Conservation (phyloP, 768 basidiomycete species). For the Rhodotorula paludigena region DNA sequence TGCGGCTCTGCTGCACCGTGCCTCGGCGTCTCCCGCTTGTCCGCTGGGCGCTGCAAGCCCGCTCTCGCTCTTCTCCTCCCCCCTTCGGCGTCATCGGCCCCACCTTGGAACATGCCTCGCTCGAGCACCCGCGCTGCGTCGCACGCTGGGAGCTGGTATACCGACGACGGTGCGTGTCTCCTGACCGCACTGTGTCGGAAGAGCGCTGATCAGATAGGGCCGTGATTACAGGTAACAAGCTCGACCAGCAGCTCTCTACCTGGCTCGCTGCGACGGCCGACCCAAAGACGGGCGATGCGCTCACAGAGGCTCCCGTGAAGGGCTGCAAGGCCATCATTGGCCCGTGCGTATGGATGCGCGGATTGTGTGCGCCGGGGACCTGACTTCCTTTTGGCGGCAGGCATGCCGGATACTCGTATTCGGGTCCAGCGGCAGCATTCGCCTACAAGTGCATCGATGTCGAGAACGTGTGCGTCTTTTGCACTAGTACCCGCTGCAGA, state of each 20-base stretch:
- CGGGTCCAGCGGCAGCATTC: slow-evolving; percentile 90
- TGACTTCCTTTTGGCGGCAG: slow-evolving; percentile 49
- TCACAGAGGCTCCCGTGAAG: slow-evolving; percentile 53
- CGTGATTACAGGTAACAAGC: slow-evolving; percentile 52
- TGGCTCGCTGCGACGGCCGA: slow-evolving; percentile 57
- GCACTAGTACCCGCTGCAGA: too few relatives aligned
- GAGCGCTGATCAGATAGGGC: not conserved
- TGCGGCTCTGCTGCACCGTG: too few relatives aligned
- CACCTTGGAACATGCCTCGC: not conserved
- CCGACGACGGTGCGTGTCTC: slow-evolving; percentile 55
- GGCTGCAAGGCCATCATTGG: slow-evolving; percentile 85
- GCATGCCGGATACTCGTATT: slow-evolving; percentile 94
- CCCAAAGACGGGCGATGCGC: slow-evolving; percentile 45
- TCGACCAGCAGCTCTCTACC: slow-evolving; percentile 59
- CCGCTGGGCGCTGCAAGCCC: not conserved
- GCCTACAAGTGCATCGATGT: slow-evolving; percentile 86
- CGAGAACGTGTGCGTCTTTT: slow-evolving; percentile 59
- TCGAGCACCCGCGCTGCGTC: slow-evolving; percentile 52
- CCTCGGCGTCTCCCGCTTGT: too few relatives aligned
- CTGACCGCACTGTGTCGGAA: slow-evolving; percentile 8
- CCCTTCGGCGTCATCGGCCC: not conserved
- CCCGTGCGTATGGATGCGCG: slow-evolving; percentile 63
- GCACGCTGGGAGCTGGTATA: slow-evolving; percentile 91
- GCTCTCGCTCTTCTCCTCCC: not conserved
- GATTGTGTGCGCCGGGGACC: not conserved